Evolutionary conservation across 2,329 filamentous ascomycete genomes (phyloP).

Genomic region (Chaetomium olivaceum): DNA sequence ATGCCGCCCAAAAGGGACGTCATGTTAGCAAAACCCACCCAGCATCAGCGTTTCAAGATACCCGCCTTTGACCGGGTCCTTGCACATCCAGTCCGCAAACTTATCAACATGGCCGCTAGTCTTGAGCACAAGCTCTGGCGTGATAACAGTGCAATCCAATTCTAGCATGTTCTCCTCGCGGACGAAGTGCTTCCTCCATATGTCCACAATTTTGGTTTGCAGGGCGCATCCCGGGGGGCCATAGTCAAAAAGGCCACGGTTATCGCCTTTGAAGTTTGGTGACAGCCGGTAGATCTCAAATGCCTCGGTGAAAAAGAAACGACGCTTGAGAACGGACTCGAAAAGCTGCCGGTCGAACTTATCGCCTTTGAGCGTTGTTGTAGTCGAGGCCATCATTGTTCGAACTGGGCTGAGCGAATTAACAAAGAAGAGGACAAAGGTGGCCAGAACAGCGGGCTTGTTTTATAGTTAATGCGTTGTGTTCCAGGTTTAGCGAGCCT

Average conservation of each 20-base stretch:
- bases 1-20: not conserved
- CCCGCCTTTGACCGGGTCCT: slow-evolving; percentile 64
- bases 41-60: not conserved
- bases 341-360: slow-evolving; percentile 60
- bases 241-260: not conserved
- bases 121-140: slow-evolving; percentile 8
- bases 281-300: slow-evolving; percentile 55
- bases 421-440: too few species aligned
- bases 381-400: not conserved
- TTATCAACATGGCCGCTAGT: slow-evolving; percentile 15
- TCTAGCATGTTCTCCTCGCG: slow-evolving; percentile 71
- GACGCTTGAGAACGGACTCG: slow-evolving; percentile 64
- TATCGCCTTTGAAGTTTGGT: not conserved
- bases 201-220: slow-evolving; percentile 65
- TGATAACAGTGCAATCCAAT: slow-evolving; percentile 39
- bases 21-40: not conserved
- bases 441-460: too few species aligned
- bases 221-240: slow-evolving; percentile 57
- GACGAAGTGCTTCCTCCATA: slow-evolving; percentile 60
- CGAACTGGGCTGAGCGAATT: not conserved
- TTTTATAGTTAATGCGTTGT: too few species aligned
- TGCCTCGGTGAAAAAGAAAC: slow-evolving; percentile 66
- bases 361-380: not conserved
- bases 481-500: too few species aligned
- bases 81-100: slow-evolving; percentile 67